Evolutionary conservation across 495 filamentous ascomycete species (phyloP), one percentile per base, ranked within the genome.

Genomic region (Penicillium arizonense): DNA sequence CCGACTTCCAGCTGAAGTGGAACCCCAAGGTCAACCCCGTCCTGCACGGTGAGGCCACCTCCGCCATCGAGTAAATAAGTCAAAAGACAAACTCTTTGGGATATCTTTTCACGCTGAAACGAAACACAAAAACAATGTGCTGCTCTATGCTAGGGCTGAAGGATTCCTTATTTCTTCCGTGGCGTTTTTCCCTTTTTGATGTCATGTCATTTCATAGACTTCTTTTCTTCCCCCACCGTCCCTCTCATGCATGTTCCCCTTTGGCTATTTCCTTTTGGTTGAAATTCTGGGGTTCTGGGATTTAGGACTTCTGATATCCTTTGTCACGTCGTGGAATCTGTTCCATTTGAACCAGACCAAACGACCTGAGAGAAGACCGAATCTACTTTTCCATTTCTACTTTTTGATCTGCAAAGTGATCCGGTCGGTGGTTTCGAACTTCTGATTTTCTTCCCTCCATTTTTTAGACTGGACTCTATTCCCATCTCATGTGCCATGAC

Each of bases 11-110:
- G 70, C 75, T 81, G 59, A 77, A 80, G 65, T 82, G 78, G 75
- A 75, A 77, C 63, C 73, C 73, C 49, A 77, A 77, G 67, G 75
- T 87, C 53, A 89, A 87, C 71, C 84, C 84, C 16, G 80, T 87
- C n/a, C 67, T 81, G 10, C 73, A 81, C 70, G 81, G 78, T 24
- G 75, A 81, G 52, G 66, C 67, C 61, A 50, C 59, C 43, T 80
- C 75, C 44, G 82, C 82, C 41, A 69, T 86, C 48, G 79, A 82
- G 65, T 81, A 80, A 67, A 62, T 37, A 47, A 44, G 3, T 23
- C 16, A n/a, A 38, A 36, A 21, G 30, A 46, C 45, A 53, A 45
- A 33, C 14, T 55, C 38, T 48, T 51, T 30, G 35, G 39, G n/a
- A 33, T 38, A 36, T 46, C 23, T 42, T 47, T 41, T 61, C 36